These are phyloP conservation scores for Cryptosporidium tyzzeri DNA, from an alignment of 169 alveolate genomes.

Conservation along the genomic window DNA sequence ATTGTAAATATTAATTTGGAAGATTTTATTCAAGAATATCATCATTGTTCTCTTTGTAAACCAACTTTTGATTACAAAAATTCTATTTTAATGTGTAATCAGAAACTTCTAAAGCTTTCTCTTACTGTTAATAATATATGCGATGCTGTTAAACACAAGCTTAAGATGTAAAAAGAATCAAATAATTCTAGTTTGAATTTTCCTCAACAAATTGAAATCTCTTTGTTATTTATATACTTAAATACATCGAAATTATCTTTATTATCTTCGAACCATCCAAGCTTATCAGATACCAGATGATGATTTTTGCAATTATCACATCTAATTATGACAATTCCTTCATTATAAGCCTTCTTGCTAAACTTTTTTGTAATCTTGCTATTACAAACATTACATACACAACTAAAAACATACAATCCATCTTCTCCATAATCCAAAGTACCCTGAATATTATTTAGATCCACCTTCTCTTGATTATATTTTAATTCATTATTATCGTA, in stretches of 20 bases:
- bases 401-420: slow-evolving; percentile 83
- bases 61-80: slow-evolving; percentile 25
- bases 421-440: slow-evolving; percentile 49
- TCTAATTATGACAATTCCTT: slow-evolving; percentile 86
- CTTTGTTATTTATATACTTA: slow-evolving; percentile 11
- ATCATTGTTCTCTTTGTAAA: slow-evolving; percentile 47
- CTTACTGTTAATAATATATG: slow-evolving; percentile 31
- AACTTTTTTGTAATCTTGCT: slow-evolving; percentile 81
- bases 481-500: background rate
- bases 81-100: slow-evolving; percentile 40
- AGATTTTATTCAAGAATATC: slow-evolving; percentile 24
- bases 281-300: slow-evolving; percentile 88
- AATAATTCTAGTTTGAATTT: background rate
- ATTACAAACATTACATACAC: slow-evolving; percentile 85
- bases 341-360: slow-evolving; percentile 84
- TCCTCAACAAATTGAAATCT: background rate
- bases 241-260: background rate
- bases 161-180: background rate
- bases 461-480: background rate
- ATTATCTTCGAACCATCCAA: slow-evolving; percentile 86
- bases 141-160: slow-evolving; percentile 14
- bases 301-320: slow-evolving; percentile 85
- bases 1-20: background rate
- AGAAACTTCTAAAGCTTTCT: slow-evolving; percentile 7
- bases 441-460: slow-evolving; percentile 30